Conservation (phyloP, 306 rosid genomes). For the Clitoria ternatea region DNA sequence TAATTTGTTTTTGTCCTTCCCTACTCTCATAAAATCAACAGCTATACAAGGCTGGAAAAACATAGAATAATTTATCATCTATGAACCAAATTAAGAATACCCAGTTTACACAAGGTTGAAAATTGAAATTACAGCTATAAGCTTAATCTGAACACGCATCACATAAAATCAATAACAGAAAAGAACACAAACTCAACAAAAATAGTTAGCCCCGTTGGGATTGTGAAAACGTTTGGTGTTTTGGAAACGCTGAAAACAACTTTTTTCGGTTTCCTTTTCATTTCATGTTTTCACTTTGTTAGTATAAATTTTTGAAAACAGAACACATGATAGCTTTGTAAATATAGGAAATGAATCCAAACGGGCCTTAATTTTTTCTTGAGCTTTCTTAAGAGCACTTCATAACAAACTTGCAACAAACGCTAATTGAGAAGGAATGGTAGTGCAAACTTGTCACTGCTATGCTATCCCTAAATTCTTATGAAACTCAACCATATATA, state of each 20-base stretch:
- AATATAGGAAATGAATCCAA: too few relatives aligned
- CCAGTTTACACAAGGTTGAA: neutral
- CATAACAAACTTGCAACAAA: constrained; percentile 15
- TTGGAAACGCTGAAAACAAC: too few relatives aligned
- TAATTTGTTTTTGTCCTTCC: constrained; percentile 15
- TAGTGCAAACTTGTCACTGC: neutral
- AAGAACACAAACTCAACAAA: neutral
- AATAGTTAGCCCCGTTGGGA: neutral
- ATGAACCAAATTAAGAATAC: constrained; percentile 6
- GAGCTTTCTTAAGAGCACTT: neutral
- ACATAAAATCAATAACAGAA: constrained; percentile 10
- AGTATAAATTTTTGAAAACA: too few relatives aligned
- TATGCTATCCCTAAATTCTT: neutral
- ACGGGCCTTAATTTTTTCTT: too few relatives aligned
- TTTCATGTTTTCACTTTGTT: too few relatives aligned
- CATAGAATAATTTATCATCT: constrained; percentile 1
- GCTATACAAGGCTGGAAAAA: neutral
- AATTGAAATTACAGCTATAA: neutral
- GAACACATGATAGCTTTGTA: too few relatives aligned
- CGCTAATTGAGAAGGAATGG: neutral
- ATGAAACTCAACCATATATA: neutral
- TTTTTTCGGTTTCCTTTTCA: too few relatives aligned
- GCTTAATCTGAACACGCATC: constrained; percentile 14
- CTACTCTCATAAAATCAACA: constrained; percentile 13
- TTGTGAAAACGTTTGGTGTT: too few relatives aligned